These are phyloP conservation scores for Mucor sp. DNA, from an alignment of 371 early-diverging fungal genomes.

Conservation along the genomic window DNA sequence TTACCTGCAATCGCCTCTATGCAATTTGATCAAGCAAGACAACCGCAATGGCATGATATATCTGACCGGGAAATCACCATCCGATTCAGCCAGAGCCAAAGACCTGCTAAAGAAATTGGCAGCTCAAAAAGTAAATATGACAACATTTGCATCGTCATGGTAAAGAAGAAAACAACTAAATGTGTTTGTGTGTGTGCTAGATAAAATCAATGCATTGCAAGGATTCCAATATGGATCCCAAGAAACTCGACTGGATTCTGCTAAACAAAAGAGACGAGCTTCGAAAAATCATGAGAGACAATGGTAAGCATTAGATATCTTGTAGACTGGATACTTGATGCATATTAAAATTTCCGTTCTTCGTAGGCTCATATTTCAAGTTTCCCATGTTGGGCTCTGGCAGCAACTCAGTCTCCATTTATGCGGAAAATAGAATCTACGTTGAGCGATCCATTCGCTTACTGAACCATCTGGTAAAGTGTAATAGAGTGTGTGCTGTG, in stretches of 20 bases:
- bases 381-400: conserved; percentile 69
- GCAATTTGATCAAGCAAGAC: conserved; percentile 15
- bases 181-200: conserved; percentile 11
- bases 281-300: conserved; percentile 75
- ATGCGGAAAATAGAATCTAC: conserved; percentile 73
- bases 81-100: conserved; percentile 39
- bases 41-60: conserved; percentile 23
- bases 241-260: conserved; percentile 81
- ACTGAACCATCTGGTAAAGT: conserved; percentile 68
- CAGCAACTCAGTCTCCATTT: conserved; percentile 52
- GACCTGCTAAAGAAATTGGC: conserved; percentile 45
- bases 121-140: conserved; percentile 42
- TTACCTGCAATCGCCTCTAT: conserved; percentile 71
- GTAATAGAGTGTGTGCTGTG: not conserved
- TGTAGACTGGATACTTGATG: not conserved
- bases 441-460: conserved; percentile 73
- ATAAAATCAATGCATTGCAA: conserved; percentile 54
- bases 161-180: not conserved
- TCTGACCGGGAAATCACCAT: conserved; percentile 38
- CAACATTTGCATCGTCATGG: not conserved
- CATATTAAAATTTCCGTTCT: conserved; percentile 9
- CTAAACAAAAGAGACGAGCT: conserved; percentile 62
- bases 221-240: conserved; percentile 42
- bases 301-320: conserved; percentile 45
- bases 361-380: conserved; percentile 58